A percentile compares a stretch with the other conserved stretches of the same genome.
Conservation (phyloP, 495 filamentous ascomycete species). For the Daldinia bambusicola region DNA sequence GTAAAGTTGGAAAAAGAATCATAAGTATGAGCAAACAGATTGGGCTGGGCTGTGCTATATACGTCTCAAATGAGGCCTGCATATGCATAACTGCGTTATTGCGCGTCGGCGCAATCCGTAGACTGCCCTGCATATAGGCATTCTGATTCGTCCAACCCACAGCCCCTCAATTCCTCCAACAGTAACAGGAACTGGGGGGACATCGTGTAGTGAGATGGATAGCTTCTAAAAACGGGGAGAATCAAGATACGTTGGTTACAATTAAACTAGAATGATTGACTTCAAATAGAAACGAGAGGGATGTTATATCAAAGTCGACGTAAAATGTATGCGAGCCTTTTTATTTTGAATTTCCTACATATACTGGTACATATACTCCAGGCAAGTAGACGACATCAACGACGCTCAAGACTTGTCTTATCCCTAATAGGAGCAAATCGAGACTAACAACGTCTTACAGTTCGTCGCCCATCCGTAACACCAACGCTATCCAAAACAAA, state of each 20-base stretch:
- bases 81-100: conserved; percentile 24
- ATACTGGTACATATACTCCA: conserved; percentile 13
- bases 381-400: conserved; percentile 3
- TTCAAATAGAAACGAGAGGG: background rate
- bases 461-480: conserved; percentile 22
- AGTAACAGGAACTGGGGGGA: background rate
- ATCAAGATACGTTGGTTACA: background rate
- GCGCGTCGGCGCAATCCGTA: conserved; percentile 36
- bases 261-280: background rate
- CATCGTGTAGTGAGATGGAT: too few relatives aligned
- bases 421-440: conserved; percentile 30
- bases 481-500: conserved; percentile 34
- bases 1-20: background rate
- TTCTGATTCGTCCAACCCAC: background rate
- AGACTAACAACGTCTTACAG: background rate
- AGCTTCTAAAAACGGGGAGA: background rate
- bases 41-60: background rate
- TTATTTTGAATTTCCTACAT: conserved; percentile 8
- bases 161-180: conserved; percentile 21
- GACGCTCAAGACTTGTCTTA: conserved; percentile 24
- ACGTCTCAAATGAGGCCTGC: background rate
- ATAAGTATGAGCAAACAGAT: background rate
- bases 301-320: background rate
- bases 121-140: background rate
- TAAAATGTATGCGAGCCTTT: background rate